Evolutionary conservation across 305 asterid genomes (phyloP), one percentile per base, ranked within the genome.

Genomic region (Salvia sclarea): DNA sequence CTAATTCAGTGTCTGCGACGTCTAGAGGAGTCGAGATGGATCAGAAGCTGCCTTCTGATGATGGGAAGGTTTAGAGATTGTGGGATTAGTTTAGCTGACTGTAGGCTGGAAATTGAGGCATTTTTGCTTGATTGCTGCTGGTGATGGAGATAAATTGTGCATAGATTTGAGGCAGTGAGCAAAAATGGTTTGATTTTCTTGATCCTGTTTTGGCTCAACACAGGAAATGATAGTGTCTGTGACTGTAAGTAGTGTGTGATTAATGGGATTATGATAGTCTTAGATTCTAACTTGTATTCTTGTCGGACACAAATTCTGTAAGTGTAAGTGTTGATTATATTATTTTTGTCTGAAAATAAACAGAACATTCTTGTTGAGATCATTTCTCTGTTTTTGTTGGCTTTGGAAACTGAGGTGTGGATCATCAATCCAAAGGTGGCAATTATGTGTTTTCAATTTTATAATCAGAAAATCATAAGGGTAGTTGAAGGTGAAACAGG

Each of bases 61-160:
- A 81, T 70, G 93, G 83, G 48, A 87, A 87, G 37, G 90, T 79
- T 33, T 86, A 88, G 88, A 44, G 14, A 5, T 49, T 16, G 1
- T 16, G 43, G 8, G 38, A 37, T 38, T 28, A 17, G 64, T 62
- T 61, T 21, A 28, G 64, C 75, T 81, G 60, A 73, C 81, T 53
- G 25, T 74, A 72, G 66, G 24, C 65, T 41, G 49, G 35, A 31
- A 33, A 44, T 43, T 47, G 44, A 18, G 64, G 48, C 74, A 18
- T 57, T 68, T 57, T 41, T 18, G 31, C 38, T 4, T 50, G 11
- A 8, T 66, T 13, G 12, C 9, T 56, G 24, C 1, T 25, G 6
- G 3, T 24, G 58, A 52, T 31, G 30, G 47, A 53, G 58, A 33
- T 66, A 40, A 17, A 31, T 2, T 78, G 82, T 66, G n/a, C n/a